phyloP scores from a whole-genome alignment of 2,329 filamentous ascomycete genomes.

The Tolypocladium tropicale region DNA sequence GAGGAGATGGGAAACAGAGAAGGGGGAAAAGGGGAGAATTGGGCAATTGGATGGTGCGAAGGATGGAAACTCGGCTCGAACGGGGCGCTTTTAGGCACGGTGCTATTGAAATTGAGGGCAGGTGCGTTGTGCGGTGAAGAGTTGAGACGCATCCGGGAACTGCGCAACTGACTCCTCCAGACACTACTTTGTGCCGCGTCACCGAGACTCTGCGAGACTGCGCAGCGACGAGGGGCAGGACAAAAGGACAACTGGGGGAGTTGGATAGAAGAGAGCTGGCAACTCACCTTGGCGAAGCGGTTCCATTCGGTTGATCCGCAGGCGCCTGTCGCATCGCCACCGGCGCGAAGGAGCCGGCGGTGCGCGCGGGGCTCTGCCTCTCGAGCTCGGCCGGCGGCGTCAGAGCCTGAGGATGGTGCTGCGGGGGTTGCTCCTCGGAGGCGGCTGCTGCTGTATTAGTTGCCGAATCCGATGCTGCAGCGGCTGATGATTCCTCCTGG shows the following conservation, averaged over 20 bases:
- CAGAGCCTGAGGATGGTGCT: background rate
- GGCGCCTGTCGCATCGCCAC: background rate
- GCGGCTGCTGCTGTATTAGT: background rate
- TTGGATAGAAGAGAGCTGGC: background rate
- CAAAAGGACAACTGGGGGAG: background rate
- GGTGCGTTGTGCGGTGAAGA: background rate
- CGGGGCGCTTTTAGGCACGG: background rate
- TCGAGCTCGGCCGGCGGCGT: slow-evolving; percentile 1
- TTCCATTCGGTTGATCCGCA: background rate
- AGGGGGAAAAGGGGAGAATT: background rate
- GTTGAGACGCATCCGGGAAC: background rate
- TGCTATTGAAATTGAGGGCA: background rate
- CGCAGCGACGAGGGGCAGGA: background rate
- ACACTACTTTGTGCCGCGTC: background rate
- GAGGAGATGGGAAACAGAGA: background rate
- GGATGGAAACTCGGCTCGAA: background rate
- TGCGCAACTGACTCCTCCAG: background rate
- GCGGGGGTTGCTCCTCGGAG: background rate
- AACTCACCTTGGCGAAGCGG: background rate
- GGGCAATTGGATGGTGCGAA: background rate
- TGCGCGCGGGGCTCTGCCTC: background rate
- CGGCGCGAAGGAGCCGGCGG: background rate
- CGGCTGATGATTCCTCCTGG: background rate
- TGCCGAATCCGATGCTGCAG: no score
- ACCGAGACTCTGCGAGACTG: background rate